These are phyloP conservation scores for Populus davidiana DNA, from an alignment of 345 rosid species.

Conservation along the genomic window DNA sequence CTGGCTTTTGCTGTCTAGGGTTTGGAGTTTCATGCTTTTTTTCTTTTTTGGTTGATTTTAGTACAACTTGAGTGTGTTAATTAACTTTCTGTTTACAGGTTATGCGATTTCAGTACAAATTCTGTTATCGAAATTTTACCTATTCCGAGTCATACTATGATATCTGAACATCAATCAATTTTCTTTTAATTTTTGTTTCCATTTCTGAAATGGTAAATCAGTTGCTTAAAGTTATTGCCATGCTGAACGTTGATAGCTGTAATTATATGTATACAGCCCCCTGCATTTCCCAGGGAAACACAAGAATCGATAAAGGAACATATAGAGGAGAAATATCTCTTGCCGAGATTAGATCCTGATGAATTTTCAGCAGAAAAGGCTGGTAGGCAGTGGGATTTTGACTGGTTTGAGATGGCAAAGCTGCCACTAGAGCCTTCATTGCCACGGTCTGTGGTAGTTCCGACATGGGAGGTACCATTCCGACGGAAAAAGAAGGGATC, in stretches of 20 bases:
- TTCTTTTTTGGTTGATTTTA: not conserved
- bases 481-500: conserved; percentile 44
- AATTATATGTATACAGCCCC: conserved; percentile 59
- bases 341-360: conserved; percentile 64
- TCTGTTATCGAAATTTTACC: too few species aligned
- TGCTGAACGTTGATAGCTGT: not conserved
- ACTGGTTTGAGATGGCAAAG: conserved; percentile 84
- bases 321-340: conserved; percentile 81
- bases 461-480: conserved; percentile 87
- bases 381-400: conserved; percentile 89
- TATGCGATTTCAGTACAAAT: too few species aligned
- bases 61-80: not conserved
- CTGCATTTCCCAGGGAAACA: conserved; percentile 86
- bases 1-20: not conserved
- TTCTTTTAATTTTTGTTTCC: not conserved
- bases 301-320: conserved; percentile 69
- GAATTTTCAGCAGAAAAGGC: conserved; percentile 67
- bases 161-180: not conserved
- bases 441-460: conserved; percentile 66
- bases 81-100: too few species aligned
- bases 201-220: not conserved
- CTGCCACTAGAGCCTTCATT: conserved; percentile 72
- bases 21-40: not conserved
- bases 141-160: too few species aligned
- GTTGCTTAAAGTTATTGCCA: not conserved